phyloP scores from a whole-genome alignment of 164 flowering plant genomes.

The Berberis thunbergii region DNA sequence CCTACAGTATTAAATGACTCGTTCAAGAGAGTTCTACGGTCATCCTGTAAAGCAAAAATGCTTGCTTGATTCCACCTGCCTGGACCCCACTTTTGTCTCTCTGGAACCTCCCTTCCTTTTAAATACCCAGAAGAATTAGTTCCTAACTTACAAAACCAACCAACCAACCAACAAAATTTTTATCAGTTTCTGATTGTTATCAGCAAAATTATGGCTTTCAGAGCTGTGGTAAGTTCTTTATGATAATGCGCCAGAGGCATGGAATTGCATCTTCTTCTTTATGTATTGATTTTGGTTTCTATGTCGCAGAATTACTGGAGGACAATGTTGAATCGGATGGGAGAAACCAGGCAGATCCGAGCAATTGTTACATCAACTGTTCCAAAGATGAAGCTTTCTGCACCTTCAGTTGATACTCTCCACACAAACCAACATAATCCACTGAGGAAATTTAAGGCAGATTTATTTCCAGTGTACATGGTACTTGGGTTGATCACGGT shows the following conservation, averaged over 20 bases:
- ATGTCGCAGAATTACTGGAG: constrained; percentile 17
- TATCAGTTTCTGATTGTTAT: too few species aligned
- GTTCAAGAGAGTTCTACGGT: too few species aligned
- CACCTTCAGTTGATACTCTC: not conserved
- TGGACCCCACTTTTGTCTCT: too few species aligned
- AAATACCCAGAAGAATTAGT: too few species aligned
- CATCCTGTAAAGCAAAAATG: too few species aligned
- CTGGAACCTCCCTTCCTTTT: too few species aligned
- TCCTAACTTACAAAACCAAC: too few species aligned
- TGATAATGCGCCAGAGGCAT: not conserved
- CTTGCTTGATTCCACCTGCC: too few species aligned
- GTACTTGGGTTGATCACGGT: constrained; percentile 45
- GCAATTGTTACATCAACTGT: not conserved
- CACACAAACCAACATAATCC: not conserved
- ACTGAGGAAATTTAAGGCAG: constrained; percentile 19
- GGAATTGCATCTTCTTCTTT: not conserved
- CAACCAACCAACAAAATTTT: too few species aligned
- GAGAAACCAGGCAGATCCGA: not conserved
- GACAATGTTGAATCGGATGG: constrained; percentile 9
- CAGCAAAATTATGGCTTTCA: not conserved
- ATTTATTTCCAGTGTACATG: constrained; percentile 43
- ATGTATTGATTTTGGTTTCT: not conserved
- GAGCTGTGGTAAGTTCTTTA: not conserved
- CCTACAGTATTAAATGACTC: too few species aligned
- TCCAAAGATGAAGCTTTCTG: constrained; percentile 1